Evolutionary conservation across 371 early-diverging fungal species (phyloP).

Genomic region (Mucor indicus): DNA sequence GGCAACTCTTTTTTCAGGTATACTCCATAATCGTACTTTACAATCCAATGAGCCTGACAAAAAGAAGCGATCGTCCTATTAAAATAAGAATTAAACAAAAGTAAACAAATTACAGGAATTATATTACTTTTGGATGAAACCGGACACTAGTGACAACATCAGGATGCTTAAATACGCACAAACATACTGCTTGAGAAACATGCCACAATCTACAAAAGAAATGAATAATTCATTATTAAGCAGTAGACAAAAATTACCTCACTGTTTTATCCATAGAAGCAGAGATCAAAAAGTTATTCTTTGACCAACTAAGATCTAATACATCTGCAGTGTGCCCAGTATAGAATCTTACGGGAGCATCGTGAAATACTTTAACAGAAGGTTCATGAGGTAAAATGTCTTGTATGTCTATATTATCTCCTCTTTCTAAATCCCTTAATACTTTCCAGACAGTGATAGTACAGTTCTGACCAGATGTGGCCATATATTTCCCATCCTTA

Average conservation of each 20-base stretch:
- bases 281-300: slow-evolving; percentile 74
- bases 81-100: background rate
- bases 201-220: slow-evolving; percentile 73
- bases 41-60: slow-evolving; percentile 81
- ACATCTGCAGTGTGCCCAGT: slow-evolving; percentile 71
- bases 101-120: background rate
- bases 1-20: slow-evolving; percentile 73
- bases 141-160: slow-evolving; percentile 78
- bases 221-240: too few species aligned
- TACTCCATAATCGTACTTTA: slow-evolving; percentile 79
- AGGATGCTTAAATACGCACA: slow-evolving; percentile 74
- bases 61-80: slow-evolving; percentile 75
- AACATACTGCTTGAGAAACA: slow-evolving; percentile 62
- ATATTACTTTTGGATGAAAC: slow-evolving; percentile 72
- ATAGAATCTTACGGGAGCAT: slow-evolving; percentile 64
- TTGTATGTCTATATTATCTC: slow-evolving; percentile 22
- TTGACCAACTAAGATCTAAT: slow-evolving; percentile 84
- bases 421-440: slow-evolving; percentile 20
- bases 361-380: slow-evolving; percentile 58
- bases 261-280: slow-evolving; percentile 87
- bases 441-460: slow-evolving; percentile 74
- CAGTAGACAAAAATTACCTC: slow-evolving; percentile 26
- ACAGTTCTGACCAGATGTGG: slow-evolving; percentile 74
- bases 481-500: slow-evolving; percentile 77
- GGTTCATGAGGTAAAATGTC: slow-evolving; percentile 19